These are phyloP conservation scores for Thyridium curvatum DNA, from an alignment of 2,329 filamentous ascomycete species.

Conservation along the genomic window DNA sequence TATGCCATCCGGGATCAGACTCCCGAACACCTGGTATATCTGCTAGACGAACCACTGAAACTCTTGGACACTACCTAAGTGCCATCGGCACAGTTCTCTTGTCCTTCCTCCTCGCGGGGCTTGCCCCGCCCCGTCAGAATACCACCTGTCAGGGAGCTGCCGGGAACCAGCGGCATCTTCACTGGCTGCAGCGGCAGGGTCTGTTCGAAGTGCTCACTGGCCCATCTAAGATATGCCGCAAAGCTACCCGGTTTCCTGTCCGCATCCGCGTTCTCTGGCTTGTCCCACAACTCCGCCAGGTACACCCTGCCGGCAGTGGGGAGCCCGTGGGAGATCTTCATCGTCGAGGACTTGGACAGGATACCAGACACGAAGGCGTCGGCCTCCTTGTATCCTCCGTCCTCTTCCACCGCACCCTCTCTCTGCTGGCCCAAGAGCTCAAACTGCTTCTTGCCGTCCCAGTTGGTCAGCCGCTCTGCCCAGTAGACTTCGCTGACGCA, in stretches of 20 bases:
- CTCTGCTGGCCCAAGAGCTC: conserved; percentile 1
- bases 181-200: neutral
- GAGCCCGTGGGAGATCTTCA: conserved; percentile 4
- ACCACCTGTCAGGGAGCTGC: no score
- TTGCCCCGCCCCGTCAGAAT: no score
- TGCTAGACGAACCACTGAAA: no score
- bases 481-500: no score
- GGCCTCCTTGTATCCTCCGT: neutral
- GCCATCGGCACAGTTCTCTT: no score
- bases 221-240: conserved; percentile 2
- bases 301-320: neutral
- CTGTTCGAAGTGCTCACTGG: conserved; percentile 1
- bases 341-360: conserved; percentile 3
- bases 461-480: neutral
- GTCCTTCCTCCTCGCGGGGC: no score
- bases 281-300: conserved; percentile 4
- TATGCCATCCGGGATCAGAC: conserved; percentile 1
- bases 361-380: conserved; percentile 5
- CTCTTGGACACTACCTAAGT: no score
- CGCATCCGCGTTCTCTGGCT: neutral
- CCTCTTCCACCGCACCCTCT: conserved; percentile 1
- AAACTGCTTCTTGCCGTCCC: no score
- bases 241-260: conserved; percentile 2
- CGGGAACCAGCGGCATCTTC: no score
- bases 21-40: neutral